phyloP scores from a whole-genome alignment of 2,329 filamentous ascomycete genomes.

The Fusarium euwallaceae region DNA sequence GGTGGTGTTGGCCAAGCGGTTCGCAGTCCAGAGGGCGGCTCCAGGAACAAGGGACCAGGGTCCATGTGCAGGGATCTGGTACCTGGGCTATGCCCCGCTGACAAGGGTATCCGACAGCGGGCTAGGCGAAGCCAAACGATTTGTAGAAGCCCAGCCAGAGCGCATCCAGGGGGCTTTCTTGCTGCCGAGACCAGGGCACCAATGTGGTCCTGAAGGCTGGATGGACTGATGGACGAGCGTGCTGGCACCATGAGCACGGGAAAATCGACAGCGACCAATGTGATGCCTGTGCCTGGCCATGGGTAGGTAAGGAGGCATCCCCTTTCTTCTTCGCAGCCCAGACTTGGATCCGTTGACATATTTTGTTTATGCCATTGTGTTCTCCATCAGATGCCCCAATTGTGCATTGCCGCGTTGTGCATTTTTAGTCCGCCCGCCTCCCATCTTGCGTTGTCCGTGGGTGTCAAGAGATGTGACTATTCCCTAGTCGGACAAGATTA shows the following conservation, averaged over 20 bases:
- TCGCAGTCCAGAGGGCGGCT: constrained; percentile 37
- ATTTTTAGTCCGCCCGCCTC: constrained; percentile 3
- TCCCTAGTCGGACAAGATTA: constrained; percentile 21
- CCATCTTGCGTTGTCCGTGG: constrained; percentile 6
- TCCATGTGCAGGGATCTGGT: constrained; percentile 22
- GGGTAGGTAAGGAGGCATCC: constrained; percentile 15
- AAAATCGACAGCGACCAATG: constrained; percentile 42
- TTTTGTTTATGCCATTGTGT: constrained; percentile 45
- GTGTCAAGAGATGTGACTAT: constrained; percentile 20
- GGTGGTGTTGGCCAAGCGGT: constrained; percentile 41
- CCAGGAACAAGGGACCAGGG: constrained; percentile 33
- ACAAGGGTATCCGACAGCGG: constrained; percentile 37
- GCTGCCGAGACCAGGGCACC: constrained; percentile 35
- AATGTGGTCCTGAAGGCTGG: neutral
- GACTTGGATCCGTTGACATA: constrained; percentile 28
- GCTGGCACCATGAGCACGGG: constrained; percentile 37
- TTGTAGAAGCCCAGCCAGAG: constrained; percentile 16
- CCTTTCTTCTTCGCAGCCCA: constrained; percentile 26
- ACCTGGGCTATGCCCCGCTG: constrained; percentile 13
- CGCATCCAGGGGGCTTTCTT: constrained; percentile 29
- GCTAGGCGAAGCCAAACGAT: constrained; percentile 35
- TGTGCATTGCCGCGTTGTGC: constrained; percentile 19
- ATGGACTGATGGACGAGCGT: constrained; percentile 43
- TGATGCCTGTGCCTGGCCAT: constrained; percentile 36
- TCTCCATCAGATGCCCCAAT: constrained; percentile 27